Evolutionary conservation across 345 rosid species (phyloP).

Genomic region (Salix brachista): DNA sequence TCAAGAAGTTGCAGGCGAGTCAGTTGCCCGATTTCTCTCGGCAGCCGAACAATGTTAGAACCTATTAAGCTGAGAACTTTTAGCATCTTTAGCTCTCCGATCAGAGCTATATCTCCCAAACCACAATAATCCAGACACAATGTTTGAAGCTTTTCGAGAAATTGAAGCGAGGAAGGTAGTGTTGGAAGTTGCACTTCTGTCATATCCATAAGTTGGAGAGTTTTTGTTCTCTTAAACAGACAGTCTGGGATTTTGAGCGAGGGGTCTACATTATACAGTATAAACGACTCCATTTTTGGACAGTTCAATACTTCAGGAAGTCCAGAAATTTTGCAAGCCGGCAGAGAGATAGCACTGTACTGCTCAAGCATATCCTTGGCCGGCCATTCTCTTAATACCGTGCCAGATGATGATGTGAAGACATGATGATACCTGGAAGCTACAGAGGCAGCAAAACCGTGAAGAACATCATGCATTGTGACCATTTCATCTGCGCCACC

Average conservation of each 20-base stretch:
- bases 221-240: background rate
- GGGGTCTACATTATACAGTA: background rate
- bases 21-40: too few species aligned
- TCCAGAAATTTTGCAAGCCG: background rate
- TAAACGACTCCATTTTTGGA: constrained; percentile 15
- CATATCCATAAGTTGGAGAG: too few species aligned
- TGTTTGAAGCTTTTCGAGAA: too few species aligned
- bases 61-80: too few species aligned
- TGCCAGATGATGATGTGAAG: background rate
- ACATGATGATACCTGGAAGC: constrained; percentile 8
- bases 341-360: constrained; percentile 1
- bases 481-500: background rate
- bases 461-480: constrained; percentile 29
- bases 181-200: too few species aligned
- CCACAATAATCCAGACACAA: too few species aligned
- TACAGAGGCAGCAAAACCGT: constrained; percentile 10
- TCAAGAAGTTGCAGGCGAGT: too few species aligned
- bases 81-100: too few species aligned
- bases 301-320: constrained; percentile 9
- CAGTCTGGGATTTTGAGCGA: background rate
- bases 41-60: too few species aligned
- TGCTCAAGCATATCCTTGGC: background rate
- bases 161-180: too few species aligned
- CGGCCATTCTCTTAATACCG: background rate
- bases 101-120: too few species aligned